Percentiles rank a stretch among this genome's conserved stretches.
phyloP scores from a whole-genome alignment of 139 green algal species.

The Coelastrella sp. region DNA sequence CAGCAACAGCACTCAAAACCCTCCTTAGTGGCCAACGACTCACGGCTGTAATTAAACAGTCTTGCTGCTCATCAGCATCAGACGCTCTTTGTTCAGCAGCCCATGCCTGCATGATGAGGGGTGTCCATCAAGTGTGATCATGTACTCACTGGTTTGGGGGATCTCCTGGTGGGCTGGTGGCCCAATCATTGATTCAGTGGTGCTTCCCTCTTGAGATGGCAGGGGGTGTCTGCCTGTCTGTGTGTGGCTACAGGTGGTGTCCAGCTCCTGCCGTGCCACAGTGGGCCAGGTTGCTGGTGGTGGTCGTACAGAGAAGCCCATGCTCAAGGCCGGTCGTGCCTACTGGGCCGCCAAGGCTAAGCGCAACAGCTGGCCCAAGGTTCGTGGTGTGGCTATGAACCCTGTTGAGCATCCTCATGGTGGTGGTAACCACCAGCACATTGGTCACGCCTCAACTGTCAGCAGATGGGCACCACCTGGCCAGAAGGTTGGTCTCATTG shows the following conservation, averaged over 20 bases:
- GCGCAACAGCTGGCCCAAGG: conserved; percentile 92
- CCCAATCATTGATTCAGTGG: too few species aligned
- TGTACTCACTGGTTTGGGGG: too few species aligned
- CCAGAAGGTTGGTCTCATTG: conserved; percentile 85
- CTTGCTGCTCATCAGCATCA: too few species aligned
- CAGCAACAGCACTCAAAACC: conserved; percentile 34
- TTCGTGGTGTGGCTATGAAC: conserved; percentile 99
- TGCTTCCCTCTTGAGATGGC: too few species aligned
- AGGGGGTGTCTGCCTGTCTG: too few species aligned
- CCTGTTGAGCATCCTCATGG: conserved; percentile 99
- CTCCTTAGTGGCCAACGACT: too few species aligned
- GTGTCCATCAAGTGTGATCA: too few species aligned
- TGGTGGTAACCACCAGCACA: conserved; percentile 99
- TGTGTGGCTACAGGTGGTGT: conserved; percentile 78
- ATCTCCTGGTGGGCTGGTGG: too few species aligned
- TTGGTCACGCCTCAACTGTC: conserved; percentile 98
- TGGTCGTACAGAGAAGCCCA: conserved; percentile 99
- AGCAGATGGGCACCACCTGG: conserved; percentile 86
- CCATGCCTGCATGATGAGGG: too few species aligned
- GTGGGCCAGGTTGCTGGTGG: conserved; percentile 98
- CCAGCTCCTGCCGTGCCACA: conserved; percentile 91
- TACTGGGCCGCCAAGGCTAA: conserved; percentile 99
- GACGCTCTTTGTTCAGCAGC: too few species aligned
- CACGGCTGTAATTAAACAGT: too few species aligned
- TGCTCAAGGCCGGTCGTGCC: conserved; percentile 97